phyloP scores from a whole-genome alignment of 2,329 filamentous ascomycete species.

The Didymella segeticola region DNA sequence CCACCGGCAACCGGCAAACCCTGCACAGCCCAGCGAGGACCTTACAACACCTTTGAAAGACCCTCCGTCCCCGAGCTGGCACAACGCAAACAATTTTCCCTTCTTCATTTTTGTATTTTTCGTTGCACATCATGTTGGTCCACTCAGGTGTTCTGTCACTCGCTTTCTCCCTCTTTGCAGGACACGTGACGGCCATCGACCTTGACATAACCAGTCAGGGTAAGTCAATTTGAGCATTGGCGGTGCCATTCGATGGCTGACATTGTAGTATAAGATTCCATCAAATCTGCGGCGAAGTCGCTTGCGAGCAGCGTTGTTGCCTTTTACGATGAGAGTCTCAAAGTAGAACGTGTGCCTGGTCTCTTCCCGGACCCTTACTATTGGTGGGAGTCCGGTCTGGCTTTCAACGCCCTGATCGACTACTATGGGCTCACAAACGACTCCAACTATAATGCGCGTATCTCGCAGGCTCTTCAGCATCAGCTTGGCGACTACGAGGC shows the following conservation, averaged over 20 bases:
- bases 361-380: slow-evolving; percentile 31
- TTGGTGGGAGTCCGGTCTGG: slow-evolving; percentile 32
- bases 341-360: slow-evolving; percentile 18
- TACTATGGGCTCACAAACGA: slow-evolving; percentile 55
- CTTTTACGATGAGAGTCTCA: slow-evolving; percentile 25
- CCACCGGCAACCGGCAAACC: neutral
- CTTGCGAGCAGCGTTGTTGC: slow-evolving; percentile 31
- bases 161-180: slow-evolving; percentile 23
- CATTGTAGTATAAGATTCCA: slow-evolving; percentile 26
- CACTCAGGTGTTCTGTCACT: slow-evolving; percentile 22
- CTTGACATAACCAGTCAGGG: slow-evolving; percentile 31
- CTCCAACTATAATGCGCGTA: slow-evolving; percentile 46
- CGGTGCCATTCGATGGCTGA: neutral
- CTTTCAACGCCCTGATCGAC: slow-evolving; percentile 38
- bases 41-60: neutral
- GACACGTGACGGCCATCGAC: slow-evolving; percentile 20
- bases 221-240: neutral
- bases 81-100: neutral
- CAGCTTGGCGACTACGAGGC: slow-evolving; percentile 46
- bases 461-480: slow-evolving; percentile 49
- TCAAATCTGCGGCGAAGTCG: slow-evolving; percentile 29
- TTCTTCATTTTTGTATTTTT: neutral
- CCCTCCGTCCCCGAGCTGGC: neutral
- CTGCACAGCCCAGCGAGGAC: neutral
- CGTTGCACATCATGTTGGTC: slow-evolving; percentile 24